Percentiles rank a stretch among this genome's conserved stretches.
Conservation (phyloP, 495 filamentous ascomycete species). For the Hypoxylon fragiforme region DNA sequence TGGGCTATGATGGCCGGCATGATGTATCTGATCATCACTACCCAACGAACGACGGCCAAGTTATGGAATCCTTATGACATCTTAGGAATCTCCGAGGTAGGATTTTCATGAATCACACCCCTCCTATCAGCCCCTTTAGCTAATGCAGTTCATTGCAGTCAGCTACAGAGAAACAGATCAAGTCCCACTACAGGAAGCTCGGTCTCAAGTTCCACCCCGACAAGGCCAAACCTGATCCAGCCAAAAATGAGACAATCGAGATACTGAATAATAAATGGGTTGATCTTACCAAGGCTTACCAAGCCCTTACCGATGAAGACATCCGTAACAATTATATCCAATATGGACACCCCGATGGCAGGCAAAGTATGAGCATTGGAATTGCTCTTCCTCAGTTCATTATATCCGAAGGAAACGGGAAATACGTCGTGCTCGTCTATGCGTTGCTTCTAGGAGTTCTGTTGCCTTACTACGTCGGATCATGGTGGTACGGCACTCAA, state of each 20-base stretch:
- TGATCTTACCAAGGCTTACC: conserved; percentile 95
- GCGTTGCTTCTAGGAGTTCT: conserved; percentile 82
- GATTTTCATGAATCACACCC: conserved; percentile 29
- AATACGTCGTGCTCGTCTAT: conserved; percentile 92
- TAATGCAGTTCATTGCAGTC: conserved; percentile 53
- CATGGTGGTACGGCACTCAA: conserved; percentile 98
- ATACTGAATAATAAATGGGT: conserved; percentile 84
- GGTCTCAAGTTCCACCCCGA: conserved; percentile 90
- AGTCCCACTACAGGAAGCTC: conserved; percentile 80
- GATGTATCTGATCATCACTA: conserved; percentile 85
- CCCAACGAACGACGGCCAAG: conserved; percentile 70
- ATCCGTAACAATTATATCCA: conserved; percentile 94
- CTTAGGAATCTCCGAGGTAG: conserved; percentile 77
- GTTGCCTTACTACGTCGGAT: conserved; percentile 89
- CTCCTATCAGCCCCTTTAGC: too few relatives aligned
- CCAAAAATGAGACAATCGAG: conserved; percentile 88
- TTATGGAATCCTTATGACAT: conserved; percentile 98
- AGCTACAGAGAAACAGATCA: conserved; percentile 85
- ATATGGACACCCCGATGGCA: conserved; percentile 95
- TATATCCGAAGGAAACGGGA: conserved; percentile 88
- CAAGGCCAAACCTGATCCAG: conserved; percentile 78
- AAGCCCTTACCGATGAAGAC: conserved; percentile 94
- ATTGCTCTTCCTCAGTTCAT: conserved; percentile 95
- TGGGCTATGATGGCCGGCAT: conserved; percentile 89
- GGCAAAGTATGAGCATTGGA: conserved; percentile 94